Evolutionary conservation across 2,329 filamentous ascomycete genomes (phyloP), one percentile per base, ranked within the genome.

Genomic region (Metarhizium anisopliae): DNA sequence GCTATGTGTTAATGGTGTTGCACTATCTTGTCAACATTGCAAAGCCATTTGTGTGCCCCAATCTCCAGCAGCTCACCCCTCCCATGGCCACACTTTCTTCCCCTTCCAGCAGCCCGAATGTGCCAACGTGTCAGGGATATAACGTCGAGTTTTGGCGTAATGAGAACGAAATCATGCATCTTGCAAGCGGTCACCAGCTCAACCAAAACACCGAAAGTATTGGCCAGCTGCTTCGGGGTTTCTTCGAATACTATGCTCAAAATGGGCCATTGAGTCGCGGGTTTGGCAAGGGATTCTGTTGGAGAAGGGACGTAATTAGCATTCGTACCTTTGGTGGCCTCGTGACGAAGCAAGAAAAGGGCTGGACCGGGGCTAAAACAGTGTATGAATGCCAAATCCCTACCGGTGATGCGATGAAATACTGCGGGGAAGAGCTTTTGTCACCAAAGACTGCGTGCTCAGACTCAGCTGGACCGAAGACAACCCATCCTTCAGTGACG

Each of bases 1-100:
- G 92, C 52, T 96, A 93, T 70, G 90, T 94, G 5, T 74, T 96
- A 43, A 95, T 96, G 91, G 85, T 95, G 4, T 75, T 96, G 16
- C 92, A 96, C 70, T 96, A 93, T 66, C 80, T 96, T 32, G 84
- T 94, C 65, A 95, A 96, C 62, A 70, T 96, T 53, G 87, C 82
- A 1, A 77, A 83, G 51, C 91, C 92, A 0, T 90, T 90, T 54
- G 87, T 96, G 18, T 84, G 90, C 56, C 90, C 89, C 0, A 96
- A 96, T 64, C 77, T 96, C 2, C 90, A 95, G 66, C 71, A 77
- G 55, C 74, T 79, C 62, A 78, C 71, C 40, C 76, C 72, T 10
- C 72, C 69, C 8, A 73, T 73, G 11, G 71, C 71, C 43, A 66
- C 66, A 14, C 64, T 69, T 29, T 56, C 62, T 38, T 61, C 60